Evolutionary conservation across 1,284 basidiomycete species (phyloP).

Genomic region (Ganoderma lingzhi): DNA sequence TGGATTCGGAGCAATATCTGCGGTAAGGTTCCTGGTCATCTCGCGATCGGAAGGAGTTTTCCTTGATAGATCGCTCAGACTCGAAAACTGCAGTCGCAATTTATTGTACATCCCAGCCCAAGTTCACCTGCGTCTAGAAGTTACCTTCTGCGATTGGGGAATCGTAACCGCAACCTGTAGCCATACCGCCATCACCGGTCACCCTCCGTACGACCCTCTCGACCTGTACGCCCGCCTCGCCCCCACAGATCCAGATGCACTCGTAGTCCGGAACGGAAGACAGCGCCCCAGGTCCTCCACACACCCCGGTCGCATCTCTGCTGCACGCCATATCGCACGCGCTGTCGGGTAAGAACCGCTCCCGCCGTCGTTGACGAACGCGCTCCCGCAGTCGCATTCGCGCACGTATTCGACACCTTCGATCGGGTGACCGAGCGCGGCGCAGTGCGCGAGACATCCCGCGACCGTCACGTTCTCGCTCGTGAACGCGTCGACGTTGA

Average conservation of each 20-base stretch:
- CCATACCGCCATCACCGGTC: background rate
- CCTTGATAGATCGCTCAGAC: too few species aligned
- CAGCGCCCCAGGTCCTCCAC: conserved; percentile 35
- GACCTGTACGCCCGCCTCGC: background rate
- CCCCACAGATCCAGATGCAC: background rate
- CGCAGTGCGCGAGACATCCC: conserved; percentile 33
- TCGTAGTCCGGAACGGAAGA: conserved; percentile 24
- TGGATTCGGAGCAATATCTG: too few species aligned
- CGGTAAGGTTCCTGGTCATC: too few species aligned
- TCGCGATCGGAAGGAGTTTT: too few species aligned
- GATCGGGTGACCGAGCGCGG: conserved; percentile 30
- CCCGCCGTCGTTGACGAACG: conserved; percentile 32
- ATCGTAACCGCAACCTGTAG: too few species aligned
- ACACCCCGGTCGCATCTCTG: conserved; percentile 25
- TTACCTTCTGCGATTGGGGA: too few species aligned
- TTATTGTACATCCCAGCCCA: too few species aligned
- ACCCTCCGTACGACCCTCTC: background rate
- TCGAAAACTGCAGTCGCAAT: too few species aligned
- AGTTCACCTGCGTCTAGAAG: too few species aligned
- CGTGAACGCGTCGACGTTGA: conserved; percentile 35
- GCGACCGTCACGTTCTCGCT: conserved; percentile 33
- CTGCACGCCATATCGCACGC: conserved; percentile 36
- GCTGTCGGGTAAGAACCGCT: conserved; percentile 25
- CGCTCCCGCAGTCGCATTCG: conserved; percentile 39
- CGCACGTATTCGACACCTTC: conserved; percentile 37